Conservation (phyloP, 176 grass and related monocot genomes). For the Stipa capillata region DNA sequence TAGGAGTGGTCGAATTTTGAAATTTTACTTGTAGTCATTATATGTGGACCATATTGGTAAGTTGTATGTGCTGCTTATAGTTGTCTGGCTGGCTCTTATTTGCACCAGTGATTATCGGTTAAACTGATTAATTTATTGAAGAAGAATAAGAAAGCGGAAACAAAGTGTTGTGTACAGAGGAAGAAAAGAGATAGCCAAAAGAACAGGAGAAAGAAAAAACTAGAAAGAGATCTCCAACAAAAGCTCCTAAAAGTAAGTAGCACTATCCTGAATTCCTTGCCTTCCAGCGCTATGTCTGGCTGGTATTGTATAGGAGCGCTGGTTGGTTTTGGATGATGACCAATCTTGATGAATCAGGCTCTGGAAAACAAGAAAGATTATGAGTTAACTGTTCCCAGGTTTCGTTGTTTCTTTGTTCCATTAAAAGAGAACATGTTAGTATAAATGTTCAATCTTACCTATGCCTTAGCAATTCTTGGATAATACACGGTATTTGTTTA, state of each 20-base stretch:
- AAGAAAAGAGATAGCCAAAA: background rate
- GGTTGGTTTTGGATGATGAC: background rate
- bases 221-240: background rate
- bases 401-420: background rate
- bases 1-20: background rate
- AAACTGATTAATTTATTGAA: background rate
- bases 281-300: too few relatives aligned
- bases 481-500: background rate
- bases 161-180: too few relatives aligned
- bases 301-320: background rate
- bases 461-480: background rate
- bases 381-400: background rate
- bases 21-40: background rate
- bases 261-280: too few relatives aligned
- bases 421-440: background rate
- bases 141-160: background rate
- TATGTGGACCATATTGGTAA: background rate
- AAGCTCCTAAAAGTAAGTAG: too few relatives aligned
- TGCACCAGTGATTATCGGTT: too few relatives aligned
- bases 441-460: background rate
- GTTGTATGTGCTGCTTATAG: background rate
- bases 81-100: too few relatives aligned
- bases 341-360: background rate
- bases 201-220: background rate
- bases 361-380: background rate